Evolutionary conservation across 768 basidiomycete species (phyloP), one percentile per base, ranked within the genome.

Genomic region (Polyporus arcularius): DNA sequence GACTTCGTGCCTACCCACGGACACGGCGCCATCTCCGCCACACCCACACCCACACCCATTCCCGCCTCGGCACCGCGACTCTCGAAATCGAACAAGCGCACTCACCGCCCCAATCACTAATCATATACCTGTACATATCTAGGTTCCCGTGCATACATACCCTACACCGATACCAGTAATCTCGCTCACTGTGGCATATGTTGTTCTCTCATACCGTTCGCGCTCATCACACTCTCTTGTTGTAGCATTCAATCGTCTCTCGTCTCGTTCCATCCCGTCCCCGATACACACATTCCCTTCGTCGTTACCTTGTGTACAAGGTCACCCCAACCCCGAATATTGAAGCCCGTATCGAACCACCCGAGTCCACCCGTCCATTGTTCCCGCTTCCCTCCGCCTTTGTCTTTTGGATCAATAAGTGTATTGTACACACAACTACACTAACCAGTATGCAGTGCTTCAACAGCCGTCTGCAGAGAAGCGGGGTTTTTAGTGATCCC

Each of bases 1-100:
- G 83, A 87, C 61, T 96, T 92, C 71, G 77, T 82, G 35, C 94
- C 94, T 28, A 74, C 78, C 14, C 94, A 96, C 71, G 94, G 93
- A 8, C 81, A 88, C 26, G 91, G 88, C 39, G 87, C 90, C n/a
- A 80, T 83, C 38, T 71, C 81, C 16, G 75, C 82, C 3, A 72
- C 76, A 21, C 21, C 21, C 21, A 26, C 21, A 26, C 21, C 21
- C 21, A 26, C 21, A n/a, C 54, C 62, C 16, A 21, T 49, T 7
- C 46, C 60, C n/a, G 49, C 60, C 1, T 59, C 62, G 42, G 62
- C 62, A 1, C 57, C 62, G 18, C 62, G 62, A 12, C 48, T 18
- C 9, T 63, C 62, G 11, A 63, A 62, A 16, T 53, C 54, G 14
- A 39, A 39, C 53, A 55, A 55, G n/a, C 62, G 62, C 26, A 42